phyloP scores from a whole-genome alignment of 805 yeast species.

The Dipodascus albidus region DNA sequence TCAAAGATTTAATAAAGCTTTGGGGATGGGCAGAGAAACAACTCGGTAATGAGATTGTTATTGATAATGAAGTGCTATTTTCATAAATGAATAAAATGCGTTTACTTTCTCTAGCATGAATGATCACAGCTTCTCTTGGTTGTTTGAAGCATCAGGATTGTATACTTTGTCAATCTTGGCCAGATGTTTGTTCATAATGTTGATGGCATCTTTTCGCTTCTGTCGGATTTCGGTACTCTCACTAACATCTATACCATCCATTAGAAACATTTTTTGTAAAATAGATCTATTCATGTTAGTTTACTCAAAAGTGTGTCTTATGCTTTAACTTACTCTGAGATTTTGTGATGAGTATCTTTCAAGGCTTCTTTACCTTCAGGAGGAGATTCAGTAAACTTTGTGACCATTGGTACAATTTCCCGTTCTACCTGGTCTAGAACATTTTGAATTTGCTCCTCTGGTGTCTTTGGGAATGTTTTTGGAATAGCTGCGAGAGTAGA shows the following conservation, averaged over 20 bases:
- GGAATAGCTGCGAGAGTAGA: neutral
- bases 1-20: conserved; percentile 45
- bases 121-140: neutral
- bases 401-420: conserved; percentile 64
- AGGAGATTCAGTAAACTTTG: conserved; percentile 14
- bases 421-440: conserved; percentile 43
- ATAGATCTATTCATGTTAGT: neutral
- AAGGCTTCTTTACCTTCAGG: neutral
- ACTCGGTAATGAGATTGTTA: conserved; percentile 24
- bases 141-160: neutral
- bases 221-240: conserved; percentile 22
- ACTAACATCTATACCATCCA: conserved; percentile 26
- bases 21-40: conserved; percentile 56
- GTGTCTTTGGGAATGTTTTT: neutral
- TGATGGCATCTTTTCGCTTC: conserved; percentile 23
- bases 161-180: conserved; percentile 17
- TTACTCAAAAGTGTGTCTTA: neutral
- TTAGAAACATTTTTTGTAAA: conserved; percentile 24
- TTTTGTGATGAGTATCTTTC: neutral
- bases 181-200: conserved; percentile 22
- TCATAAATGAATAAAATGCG: neutral
- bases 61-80: neutral
- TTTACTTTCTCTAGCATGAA: neutral
- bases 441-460: neutral
- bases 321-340: neutral